phyloP scores from a whole-genome alignment of 2,329 filamentous ascomycete species.

The Cladophialophora immunda region DNA sequence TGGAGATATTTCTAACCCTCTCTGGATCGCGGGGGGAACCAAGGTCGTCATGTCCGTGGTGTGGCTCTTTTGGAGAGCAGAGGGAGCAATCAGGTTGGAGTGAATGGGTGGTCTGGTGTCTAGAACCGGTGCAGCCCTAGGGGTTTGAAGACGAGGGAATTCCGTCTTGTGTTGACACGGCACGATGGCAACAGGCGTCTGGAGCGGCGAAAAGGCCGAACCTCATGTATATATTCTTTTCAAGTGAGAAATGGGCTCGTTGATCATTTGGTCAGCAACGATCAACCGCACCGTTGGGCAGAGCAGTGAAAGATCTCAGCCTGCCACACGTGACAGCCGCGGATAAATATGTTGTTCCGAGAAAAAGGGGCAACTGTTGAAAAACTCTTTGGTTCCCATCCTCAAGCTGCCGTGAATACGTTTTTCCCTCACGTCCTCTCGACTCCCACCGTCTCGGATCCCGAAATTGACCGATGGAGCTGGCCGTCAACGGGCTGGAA shows the following conservation, averaged over 20 bases:
- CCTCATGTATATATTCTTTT: conserved; percentile 2
- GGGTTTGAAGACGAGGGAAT: neutral
- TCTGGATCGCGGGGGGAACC: conserved; percentile 53
- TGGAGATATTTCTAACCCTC: conserved; percentile 50
- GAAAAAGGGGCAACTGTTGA: neutral
- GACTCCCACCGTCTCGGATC: neutral
- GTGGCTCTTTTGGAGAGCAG: conserved; percentile 51
- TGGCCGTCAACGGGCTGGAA: neutral
- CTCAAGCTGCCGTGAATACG: neutral
- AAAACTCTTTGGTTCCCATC: neutral
- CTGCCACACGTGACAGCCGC: neutral
- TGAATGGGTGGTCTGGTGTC: conserved; percentile 3
- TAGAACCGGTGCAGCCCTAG: neutral
- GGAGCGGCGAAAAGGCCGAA: neutral
- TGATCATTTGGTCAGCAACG: neutral
- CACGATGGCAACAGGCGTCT: neutral
- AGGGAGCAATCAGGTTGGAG: conserved; percentile 33
- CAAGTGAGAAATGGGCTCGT: neutral
- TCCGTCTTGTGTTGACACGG: neutral
- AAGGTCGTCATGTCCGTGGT: conserved; percentile 49
- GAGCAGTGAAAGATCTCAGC: neutral
- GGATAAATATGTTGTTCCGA: conserved; percentile 4
- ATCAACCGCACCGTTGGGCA: neutral
- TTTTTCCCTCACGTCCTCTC: neutral
- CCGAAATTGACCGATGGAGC: neutral